Evolutionary conservation across 805 yeast genomes (phyloP), one percentile per base, ranked within the genome.

Genomic region (Candida maesae): DNA sequence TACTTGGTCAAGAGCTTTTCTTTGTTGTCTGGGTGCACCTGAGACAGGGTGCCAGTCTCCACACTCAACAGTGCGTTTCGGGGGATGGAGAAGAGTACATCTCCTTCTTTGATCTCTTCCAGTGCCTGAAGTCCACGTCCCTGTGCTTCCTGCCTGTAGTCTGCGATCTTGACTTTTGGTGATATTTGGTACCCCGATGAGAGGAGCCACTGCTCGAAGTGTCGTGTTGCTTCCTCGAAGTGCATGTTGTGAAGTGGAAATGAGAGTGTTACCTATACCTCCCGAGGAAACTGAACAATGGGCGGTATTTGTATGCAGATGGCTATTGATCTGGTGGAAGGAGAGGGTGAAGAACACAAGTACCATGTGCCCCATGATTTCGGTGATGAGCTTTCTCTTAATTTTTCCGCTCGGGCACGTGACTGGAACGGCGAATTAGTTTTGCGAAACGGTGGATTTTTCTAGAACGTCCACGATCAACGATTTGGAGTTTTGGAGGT

Each of bases 101-200:
- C 95, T 40, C 74, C 89, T 35, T 66, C 61, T 3, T 55, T 57
- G 16, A 91, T 84, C 47, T 78, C 79, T 28, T 74, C 74, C 0
- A 49, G 42, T 2, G 96, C 95, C 5, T 80, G 56, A 8, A 91
- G 58, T 5, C 90, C 95, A 24, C 97, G 68, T 9, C 98, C 98
- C 59, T 86, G 88, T 30, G 71, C 64, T 8, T 59, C 49, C 2
- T 49, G 42, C 33, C 95, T 66, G 28, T 76, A 67, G 61, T 91
- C 96, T 3, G 66, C 69, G 5, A 91, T 66, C 13, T 56, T 50
- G 14, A 90, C 65, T 39, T 81, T 81, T 1, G 76, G 66, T 1
- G 86, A 76, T 3, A 86, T 59, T 11, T 51, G 59, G 9, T 71
- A 70, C 5, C 71, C 76, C n/a, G 61, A 60, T 0, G 43, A 38